Conservation (phyloP, 192 early-diverging fungal species). For the Paraglomus occultum region DNA sequence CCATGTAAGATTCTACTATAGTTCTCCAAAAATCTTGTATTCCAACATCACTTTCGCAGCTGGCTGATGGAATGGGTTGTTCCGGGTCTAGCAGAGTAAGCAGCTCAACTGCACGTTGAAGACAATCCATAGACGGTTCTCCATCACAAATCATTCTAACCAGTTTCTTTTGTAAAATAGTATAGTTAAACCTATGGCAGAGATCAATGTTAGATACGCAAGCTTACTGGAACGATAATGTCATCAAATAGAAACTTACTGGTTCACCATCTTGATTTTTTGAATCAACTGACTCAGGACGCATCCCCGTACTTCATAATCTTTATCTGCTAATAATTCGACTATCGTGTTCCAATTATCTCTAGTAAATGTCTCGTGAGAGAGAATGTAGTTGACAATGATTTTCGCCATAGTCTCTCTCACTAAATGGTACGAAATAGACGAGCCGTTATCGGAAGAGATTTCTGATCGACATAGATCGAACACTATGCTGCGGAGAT, state of each 20-base stretch:
- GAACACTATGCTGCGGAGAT: constrained; percentile 13
- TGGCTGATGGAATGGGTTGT: neutral
- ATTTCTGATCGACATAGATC: neutral
- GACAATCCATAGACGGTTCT: neutral
- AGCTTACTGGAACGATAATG: neutral
- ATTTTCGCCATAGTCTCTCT: constrained; percentile 9
- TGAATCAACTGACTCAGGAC: neutral
- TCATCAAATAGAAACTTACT: neutral
- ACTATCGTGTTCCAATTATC: neutral
- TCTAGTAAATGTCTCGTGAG: neutral
- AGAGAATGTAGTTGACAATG: neutral
- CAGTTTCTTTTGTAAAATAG: constrained; percentile 3
- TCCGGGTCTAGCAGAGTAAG: constrained; percentile 1
- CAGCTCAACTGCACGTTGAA: neutral
- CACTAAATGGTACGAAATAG: constrained; percentile 4
- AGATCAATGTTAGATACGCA: neutral
- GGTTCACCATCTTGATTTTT: too few relatives aligned
- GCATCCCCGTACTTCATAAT: constrained; percentile 8
- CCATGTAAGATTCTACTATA: neutral
- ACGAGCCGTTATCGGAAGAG: neutral
- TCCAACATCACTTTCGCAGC: neutral
- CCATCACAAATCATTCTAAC: constrained; percentile 20
- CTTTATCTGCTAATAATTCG: neutral
- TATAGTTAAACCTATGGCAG: neutral
- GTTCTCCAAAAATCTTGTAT: constrained; percentile 23